Evolutionary conservation across 495 filamentous ascomycete genomes (phyloP), one percentile per base, ranked within the genome.

Genomic region (Neurospora pannonica): DNA sequence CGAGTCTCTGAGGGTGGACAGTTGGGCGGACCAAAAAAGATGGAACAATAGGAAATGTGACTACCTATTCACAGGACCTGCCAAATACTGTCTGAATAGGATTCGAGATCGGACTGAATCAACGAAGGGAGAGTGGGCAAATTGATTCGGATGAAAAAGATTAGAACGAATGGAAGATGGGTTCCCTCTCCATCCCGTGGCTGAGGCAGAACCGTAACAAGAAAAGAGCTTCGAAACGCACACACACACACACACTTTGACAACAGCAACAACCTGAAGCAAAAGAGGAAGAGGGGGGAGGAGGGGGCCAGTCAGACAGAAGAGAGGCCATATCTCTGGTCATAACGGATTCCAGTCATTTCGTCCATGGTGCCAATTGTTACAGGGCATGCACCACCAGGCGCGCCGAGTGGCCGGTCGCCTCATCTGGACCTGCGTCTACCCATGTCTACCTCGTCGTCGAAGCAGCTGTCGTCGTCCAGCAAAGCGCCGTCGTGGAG

Each of bases 401-500:
- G 28, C 24, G 54, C 54, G 54, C 48, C 31, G 54, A 67, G 24
- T 67, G 54, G 54, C 54, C 54, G 54, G 7, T 67, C 54, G 54
- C 13, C 54, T 67, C 54, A 34, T 67, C 54, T 67, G 28, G 40
- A 38, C 69, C 67, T 73, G 75, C 71, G 54, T 70, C 62, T 40
- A 69, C 73, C 73, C 70, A 38, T 60, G 73, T 19, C 38, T 72
- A 74, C 78, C 4, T 73, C 70, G 77, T 75, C 72, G 73, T 21
- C 70, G 36, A 37, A 40, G 42, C 37, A 70, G 70, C 48, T 67
- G 43, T 72, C 40, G 75, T 78, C 78, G 76, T 72, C 71, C 74
- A 77, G 72, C 72, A 75, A 62, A 60, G 72, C 69, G 77, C 74
- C 73, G 76, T 77, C 72, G 75, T 79, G 80, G 79, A 75, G 75